A percentile compares a stretch with the other conserved stretches of the same genome.
Conservation (phyloP, 2,329 filamentous ascomycete genomes). For the Ophiocordyceps camponoti-saundersi region DNA sequence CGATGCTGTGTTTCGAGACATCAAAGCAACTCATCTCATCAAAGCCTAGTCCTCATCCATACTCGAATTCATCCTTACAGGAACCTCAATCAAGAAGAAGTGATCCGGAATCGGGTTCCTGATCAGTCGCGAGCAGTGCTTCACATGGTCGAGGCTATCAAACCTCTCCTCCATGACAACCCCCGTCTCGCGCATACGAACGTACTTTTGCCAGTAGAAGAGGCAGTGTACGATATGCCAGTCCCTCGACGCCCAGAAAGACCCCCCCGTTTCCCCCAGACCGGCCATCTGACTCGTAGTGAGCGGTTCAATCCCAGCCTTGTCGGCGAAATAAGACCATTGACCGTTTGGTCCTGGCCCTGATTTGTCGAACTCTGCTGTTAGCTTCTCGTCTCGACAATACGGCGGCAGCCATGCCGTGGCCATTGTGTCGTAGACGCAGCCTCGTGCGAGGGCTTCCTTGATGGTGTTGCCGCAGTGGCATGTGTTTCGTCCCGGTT, state of each 20-base stretch:
- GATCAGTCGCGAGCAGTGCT: conserved; percentile 1
- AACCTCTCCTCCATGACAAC: conserved; percentile 9
- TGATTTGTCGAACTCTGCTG: conserved; percentile 12
- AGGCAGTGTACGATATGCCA: conserved; percentile 17
- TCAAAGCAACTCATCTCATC: neutral
- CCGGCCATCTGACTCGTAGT: conserved; percentile 6
- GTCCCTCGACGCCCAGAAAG: conserved; percentile 6
- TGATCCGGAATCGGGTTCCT: neutral
- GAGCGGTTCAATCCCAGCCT: conserved; percentile 7
- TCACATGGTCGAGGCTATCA: conserved; percentile 1
- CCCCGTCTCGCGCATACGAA: conserved; percentile 3
- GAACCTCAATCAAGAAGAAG: neutral
- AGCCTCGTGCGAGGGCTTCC: conserved; percentile 11
- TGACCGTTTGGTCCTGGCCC: conserved; percentile 11
- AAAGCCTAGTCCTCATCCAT: neutral
- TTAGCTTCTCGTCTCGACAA: conserved; percentile 16
- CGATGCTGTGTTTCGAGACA: neutral
- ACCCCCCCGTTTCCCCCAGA: conserved; percentile 4
- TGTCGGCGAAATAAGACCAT: conserved; percentile 16
- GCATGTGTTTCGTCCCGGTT: conserved; percentile 5
- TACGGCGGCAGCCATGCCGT: conserved; percentile 16
- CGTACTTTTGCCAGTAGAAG: conserved; percentile 16
- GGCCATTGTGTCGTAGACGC: conserved; percentile 16
- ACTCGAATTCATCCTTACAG: neutral
- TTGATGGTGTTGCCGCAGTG: conserved; percentile 13